Conservation (phyloP, 331 rosid genomes). For the Ulmus americana region DNA sequence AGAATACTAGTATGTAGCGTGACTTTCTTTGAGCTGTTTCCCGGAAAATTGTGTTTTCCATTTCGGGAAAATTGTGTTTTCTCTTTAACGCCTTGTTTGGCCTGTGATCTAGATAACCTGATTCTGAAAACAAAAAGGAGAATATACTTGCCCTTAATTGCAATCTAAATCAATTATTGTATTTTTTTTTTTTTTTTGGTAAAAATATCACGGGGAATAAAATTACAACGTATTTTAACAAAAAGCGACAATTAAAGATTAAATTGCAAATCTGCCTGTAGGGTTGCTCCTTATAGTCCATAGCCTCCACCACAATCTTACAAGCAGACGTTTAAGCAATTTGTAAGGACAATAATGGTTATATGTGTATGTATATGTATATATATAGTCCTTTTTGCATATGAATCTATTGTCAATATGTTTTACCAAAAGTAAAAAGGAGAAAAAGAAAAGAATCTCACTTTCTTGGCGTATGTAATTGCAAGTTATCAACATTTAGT, state of each 20-base stretch:
- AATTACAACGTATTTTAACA: no score
- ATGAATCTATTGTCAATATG: no score
- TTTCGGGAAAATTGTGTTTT: slow-evolving; percentile 8
- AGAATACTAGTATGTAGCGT: background rate
- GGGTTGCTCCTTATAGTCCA: background rate
- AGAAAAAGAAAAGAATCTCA: background rate
- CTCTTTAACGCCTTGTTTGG: slow-evolving; percentile 9
- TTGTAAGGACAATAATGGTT: background rate
- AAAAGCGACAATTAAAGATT: background rate
- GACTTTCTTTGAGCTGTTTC: background rate
- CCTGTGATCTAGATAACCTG: slow-evolving; percentile 10
- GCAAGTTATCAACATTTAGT: background rate
- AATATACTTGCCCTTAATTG: background rate
- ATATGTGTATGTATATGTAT: background rate
- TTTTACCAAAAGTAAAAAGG: background rate
- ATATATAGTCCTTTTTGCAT: background rate
- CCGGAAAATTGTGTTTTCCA: slow-evolving; percentile 9
- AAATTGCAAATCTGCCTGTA: slow-evolving; percentile 1
- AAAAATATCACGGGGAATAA: background rate
- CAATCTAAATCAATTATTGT: background rate
- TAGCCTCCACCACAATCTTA: background rate
- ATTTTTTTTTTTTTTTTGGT: background rate
- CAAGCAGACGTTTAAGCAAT: background rate
- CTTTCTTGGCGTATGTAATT: background rate
- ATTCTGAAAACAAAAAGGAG: background rate